phyloP scores from a whole-genome alignment of 306 rosid genomes.

The Chamaecrista fasciculata region DNA sequence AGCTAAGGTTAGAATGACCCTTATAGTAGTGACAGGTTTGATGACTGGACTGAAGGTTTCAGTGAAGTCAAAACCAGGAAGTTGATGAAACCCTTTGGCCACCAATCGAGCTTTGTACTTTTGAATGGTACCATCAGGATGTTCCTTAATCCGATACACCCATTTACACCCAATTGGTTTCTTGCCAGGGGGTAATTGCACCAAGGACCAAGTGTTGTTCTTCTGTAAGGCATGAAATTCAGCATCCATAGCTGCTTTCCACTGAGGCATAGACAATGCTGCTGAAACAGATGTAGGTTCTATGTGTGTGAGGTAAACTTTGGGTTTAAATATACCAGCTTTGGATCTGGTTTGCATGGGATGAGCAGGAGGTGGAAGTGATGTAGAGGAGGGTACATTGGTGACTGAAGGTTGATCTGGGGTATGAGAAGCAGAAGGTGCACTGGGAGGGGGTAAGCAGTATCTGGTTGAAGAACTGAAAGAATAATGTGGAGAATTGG shows the following conservation, averaged over 20 bases:
- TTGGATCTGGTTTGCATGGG: too few relatives aligned
- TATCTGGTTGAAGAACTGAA: too few relatives aligned
- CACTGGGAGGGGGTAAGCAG: too few relatives aligned
- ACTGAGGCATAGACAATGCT: not conserved
- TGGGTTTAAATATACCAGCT: not conserved
- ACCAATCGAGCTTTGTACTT: not conserved
- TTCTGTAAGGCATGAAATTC: not conserved
- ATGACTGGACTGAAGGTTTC: not conserved
- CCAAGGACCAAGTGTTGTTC: too few relatives aligned
- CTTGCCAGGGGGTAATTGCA: not conserved
- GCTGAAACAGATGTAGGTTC: not conserved
- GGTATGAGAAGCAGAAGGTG: too few relatives aligned
- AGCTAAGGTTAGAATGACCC: too few relatives aligned
- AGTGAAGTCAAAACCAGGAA: not conserved
- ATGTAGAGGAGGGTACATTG: too few relatives aligned
- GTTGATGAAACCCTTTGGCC: not conserved
- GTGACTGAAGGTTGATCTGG: too few relatives aligned
- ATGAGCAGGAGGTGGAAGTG: too few relatives aligned
- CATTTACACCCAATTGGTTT: not conserved
- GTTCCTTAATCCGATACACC: not conserved
- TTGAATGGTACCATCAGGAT: not conserved
- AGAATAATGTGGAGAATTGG: too few relatives aligned
- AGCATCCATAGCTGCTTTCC: not conserved
- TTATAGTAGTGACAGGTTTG: too few relatives aligned
- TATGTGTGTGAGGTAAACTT: not conserved